Percentiles rank a stretch among this genome's conserved stretches.
These are phyloP conservation scores for Phyllosticta citribraziliensis DNA, from an alignment of 2,329 filamentous ascomycete species.

Conservation along the genomic window DNA sequence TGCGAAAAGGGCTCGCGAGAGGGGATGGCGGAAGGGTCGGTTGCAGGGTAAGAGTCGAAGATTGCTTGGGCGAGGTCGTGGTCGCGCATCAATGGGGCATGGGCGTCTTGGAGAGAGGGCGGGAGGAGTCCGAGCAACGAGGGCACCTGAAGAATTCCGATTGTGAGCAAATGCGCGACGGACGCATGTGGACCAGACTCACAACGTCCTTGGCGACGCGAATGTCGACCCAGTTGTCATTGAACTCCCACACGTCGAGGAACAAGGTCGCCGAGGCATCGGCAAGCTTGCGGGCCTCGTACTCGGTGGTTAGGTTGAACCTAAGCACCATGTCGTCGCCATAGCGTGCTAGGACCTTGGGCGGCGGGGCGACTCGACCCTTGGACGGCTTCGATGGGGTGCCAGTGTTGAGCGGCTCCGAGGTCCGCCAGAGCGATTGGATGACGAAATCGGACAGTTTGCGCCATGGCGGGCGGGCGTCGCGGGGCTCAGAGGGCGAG, in stretches of 20 bases:
- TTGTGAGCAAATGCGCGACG: background rate
- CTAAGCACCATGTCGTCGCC: slow-evolving; percentile 77
- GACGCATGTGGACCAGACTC: slow-evolving; percentile 18
- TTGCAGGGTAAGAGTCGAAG: slow-evolving; percentile 60
- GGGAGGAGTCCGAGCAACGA: slow-evolving; percentile 73
- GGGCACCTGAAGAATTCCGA: slow-evolving; percentile 39
- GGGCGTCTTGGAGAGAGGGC: slow-evolving; percentile 56
- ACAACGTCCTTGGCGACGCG: slow-evolving; percentile 67
- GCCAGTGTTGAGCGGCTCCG: background rate
- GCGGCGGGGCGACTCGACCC: slow-evolving; percentile 11
- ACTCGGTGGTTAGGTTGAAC: slow-evolving; percentile 63
- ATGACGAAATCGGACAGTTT: slow-evolving; percentile 28
- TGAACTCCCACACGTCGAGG: slow-evolving; percentile 85
- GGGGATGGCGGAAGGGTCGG: slow-evolving; percentile 22
- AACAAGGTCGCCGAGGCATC: slow-evolving; percentile 66
- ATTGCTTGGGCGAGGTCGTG: slow-evolving; percentile 60
- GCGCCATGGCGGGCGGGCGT: slow-evolving; percentile 22
- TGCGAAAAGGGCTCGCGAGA: slow-evolving; percentile 18
- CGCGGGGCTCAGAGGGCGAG: slow-evolving; percentile 13
- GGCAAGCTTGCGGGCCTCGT: slow-evolving; percentile 62
- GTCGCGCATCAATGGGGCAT: slow-evolving; percentile 70
- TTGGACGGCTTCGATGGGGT: background rate
- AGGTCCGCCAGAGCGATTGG: background rate
- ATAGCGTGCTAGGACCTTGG: slow-evolving; percentile 44
- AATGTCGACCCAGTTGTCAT: slow-evolving; percentile 74